Evolutionary conservation across 495 filamentous ascomycete genomes (phyloP).

Genomic region (Thermochaetoides thermophila): DNA sequence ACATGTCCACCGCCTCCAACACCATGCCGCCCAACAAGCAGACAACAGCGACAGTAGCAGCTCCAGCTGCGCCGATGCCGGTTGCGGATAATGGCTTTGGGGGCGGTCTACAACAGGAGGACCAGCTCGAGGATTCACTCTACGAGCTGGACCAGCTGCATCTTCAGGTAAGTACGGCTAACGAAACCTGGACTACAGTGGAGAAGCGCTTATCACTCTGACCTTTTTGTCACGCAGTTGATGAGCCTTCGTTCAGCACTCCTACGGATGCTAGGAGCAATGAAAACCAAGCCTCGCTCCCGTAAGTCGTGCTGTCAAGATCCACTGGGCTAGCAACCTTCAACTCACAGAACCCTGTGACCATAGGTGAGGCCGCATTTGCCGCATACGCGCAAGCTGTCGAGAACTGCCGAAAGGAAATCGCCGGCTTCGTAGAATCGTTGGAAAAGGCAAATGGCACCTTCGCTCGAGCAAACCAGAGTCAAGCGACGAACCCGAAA

Average conservation of each 20-base stretch:
- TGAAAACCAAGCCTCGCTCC: slow-evolving; percentile 23
- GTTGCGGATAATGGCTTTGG: too few relatives aligned
- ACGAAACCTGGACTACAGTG: too few relatives aligned
- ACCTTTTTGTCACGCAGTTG: slow-evolving; percentile 20
- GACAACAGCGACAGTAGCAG: too few relatives aligned
- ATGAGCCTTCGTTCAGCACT: slow-evolving; percentile 29
- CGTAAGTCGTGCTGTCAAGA: slow-evolving; percentile 23
- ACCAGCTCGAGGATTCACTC: slow-evolving; percentile 21
- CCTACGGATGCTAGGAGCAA: slow-evolving; percentile 30
- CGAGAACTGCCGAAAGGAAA: slow-evolving; percentile 22
- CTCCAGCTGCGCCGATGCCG: too few relatives aligned
- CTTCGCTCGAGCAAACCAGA: slow-evolving; percentile 27
- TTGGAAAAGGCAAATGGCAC: slow-evolving; percentile 26
- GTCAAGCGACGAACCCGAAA: slow-evolving; percentile 28
- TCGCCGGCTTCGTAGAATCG: slow-evolving; percentile 28
- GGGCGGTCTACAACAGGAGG: slow-evolving; percentile 17
- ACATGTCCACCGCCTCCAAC: not conserved
- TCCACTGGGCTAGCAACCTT: too few relatives aligned
- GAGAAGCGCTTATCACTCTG: slow-evolving; percentile 2
- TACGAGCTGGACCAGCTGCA: slow-evolving; percentile 27
- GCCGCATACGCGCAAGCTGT: slow-evolving; percentile 24
- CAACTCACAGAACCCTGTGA: too few relatives aligned
- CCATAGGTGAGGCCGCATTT: slow-evolving; percentile 25
- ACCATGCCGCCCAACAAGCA: slow-evolving; percentile 11
- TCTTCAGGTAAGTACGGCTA: slow-evolving; percentile 21